Conservation (phyloP, 371 early-diverging fungal genomes). For the Rhizopus arrhizus region DNA sequence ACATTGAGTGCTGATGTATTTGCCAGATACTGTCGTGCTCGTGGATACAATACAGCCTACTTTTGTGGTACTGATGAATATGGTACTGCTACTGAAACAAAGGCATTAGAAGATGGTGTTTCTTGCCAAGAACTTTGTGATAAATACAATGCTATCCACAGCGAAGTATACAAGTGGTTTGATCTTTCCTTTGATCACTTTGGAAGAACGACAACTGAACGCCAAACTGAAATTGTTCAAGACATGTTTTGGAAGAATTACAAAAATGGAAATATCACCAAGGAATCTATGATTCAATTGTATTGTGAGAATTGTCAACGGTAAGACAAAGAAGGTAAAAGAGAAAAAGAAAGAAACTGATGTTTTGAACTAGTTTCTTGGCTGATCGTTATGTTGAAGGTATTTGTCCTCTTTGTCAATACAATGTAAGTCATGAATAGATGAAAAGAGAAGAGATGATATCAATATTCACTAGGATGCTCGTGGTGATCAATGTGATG, state of each 20-base stretch:
- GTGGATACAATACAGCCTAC: constrained; percentile 91
- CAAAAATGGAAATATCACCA: constrained; percentile 74
- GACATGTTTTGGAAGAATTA: constrained; percentile 88
- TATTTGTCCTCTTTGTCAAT: constrained; percentile 90
- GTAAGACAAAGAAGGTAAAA: constrained; percentile 35
- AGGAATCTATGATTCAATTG: constrained; percentile 86
- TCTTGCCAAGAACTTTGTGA: constrained; percentile 95
- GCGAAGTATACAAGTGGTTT: constrained; percentile 96
- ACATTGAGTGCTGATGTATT: constrained; percentile 98
- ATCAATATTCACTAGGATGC: constrained; percentile 65
- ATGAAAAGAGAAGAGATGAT: neutral
- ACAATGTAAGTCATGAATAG: constrained; percentile 54
- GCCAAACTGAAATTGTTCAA: constrained; percentile 94
- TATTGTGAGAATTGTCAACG: constrained; percentile 90
- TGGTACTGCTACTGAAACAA: constrained; percentile 99
- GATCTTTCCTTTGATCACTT: constrained; percentile 95
- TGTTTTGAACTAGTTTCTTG: constrained; percentile 72
- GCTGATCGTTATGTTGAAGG: constrained; percentile 99
- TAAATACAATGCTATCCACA: constrained; percentile 93
- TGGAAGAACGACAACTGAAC: constrained; percentile 93
- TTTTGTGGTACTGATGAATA: constrained; percentile 99
- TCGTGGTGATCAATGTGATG: constrained; percentile 99
- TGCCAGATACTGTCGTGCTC: constrained; percentile 89
- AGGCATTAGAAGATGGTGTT: constrained; percentile 93
- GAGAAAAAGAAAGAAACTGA: neutral